Conservation (phyloP, 2,329 filamentous ascomycete genomes). For the Fusarium pseudocircinatum region DNA sequence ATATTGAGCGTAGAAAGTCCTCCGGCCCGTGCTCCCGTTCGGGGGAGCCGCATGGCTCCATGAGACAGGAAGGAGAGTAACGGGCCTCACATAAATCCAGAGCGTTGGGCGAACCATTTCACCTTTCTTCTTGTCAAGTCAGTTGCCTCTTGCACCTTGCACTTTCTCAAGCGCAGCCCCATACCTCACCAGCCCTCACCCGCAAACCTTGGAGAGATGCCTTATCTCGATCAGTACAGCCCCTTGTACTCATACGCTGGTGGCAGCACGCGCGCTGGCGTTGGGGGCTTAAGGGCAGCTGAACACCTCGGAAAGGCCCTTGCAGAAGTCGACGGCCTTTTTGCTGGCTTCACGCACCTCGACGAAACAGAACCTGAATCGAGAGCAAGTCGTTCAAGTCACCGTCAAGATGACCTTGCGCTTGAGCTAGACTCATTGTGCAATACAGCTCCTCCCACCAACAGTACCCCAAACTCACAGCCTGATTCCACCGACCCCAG, state of each 20-base stretch:
- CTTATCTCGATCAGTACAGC: not conserved
- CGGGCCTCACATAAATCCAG: not conserved
- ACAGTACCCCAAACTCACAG: not conserved
- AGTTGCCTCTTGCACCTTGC: not conserved
- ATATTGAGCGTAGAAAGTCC: fast-evolving
- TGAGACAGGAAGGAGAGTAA: fast-evolving
- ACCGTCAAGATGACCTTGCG: not conserved
- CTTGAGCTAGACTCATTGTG: not conserved
- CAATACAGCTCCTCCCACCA: fast-evolving
- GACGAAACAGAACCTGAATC: not conserved
- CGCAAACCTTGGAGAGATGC: fast-evolving
- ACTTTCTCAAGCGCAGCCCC: not conserved
- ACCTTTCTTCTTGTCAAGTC: not conserved
- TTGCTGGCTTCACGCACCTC: constrained; percentile 17
- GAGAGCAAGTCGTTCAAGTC: fast-evolving
- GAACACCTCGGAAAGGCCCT: constrained; percentile 6
- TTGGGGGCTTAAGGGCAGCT: not conserved
- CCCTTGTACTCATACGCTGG: not conserved
- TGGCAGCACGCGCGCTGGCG: not conserved
- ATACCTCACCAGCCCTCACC: no score
- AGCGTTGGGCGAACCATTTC: not conserved
- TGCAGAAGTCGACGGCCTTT: constrained; percentile 23
- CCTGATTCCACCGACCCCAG: not conserved
- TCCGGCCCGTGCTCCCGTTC: no score
- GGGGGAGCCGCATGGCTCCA: not conserved